Evolutionary conservation across 192 early-diverging fungal genomes (phyloP).

Genomic region (Mortierella antarctica): DNA sequence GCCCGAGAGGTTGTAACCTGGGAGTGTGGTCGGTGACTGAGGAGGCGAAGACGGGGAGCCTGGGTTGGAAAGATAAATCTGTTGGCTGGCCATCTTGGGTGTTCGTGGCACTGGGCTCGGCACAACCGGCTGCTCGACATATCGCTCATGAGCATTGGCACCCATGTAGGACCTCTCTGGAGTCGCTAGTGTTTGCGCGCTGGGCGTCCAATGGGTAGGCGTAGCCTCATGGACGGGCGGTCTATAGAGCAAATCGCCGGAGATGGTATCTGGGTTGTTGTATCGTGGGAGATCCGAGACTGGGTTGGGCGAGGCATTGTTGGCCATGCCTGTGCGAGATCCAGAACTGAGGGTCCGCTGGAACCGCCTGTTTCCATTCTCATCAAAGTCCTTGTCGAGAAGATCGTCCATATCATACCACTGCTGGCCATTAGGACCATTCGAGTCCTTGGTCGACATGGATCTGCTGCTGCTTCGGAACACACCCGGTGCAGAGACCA

Average conservation of each 20-base stretch:
- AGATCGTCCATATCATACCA: conserved; percentile 53
- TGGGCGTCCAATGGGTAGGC: conserved; percentile 20
- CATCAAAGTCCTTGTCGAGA: conserved; percentile 37
- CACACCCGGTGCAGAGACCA: background rate
- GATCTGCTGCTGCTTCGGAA: conserved; percentile 15
- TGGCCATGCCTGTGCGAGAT: conserved; percentile 6
- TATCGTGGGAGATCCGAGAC: conserved; percentile 25
- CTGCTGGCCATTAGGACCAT: conserved; percentile 10
- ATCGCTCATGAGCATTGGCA: conserved; percentile 1
- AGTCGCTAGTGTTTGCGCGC: conserved; percentile 11
- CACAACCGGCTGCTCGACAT: conserved; percentile 23
- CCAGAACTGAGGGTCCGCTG: conserved; percentile 22
- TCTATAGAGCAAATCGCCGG: conserved; percentile 19
- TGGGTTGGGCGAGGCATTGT: conserved; percentile 8
- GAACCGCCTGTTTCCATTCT: background rate
- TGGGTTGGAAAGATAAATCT: conserved; percentile 18
- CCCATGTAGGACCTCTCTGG: conserved; percentile 12
- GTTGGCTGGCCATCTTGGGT: conserved; percentile 13
- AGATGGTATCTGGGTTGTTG: background rate
- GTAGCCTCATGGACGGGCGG: conserved; percentile 6
- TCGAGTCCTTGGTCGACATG: conserved; percentile 13
- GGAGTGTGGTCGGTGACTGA: conserved; percentile 1
- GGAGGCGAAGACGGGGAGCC: background rate
- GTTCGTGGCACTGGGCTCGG: conserved; percentile 28
- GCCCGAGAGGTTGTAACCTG: background rate